These are phyloP conservation scores for Salvia miltiorrhiza DNA, from an alignment of 257 asterid genomes.

Conservation along the genomic window DNA sequence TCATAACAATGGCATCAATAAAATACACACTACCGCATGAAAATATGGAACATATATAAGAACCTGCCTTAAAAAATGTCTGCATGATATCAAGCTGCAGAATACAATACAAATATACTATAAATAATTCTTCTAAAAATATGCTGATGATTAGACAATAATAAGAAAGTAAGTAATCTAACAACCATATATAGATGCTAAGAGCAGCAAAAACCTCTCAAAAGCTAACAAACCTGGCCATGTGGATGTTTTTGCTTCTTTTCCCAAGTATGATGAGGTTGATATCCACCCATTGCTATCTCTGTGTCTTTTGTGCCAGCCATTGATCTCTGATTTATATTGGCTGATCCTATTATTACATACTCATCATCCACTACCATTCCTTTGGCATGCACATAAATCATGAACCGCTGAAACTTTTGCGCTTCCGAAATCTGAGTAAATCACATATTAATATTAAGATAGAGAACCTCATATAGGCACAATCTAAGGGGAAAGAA, in stretches of 20 bases:
- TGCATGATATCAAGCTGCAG: neutral
- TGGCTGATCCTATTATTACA: slow-evolving; percentile 82
- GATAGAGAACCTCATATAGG: neutral
- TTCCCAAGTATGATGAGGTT: slow-evolving; percentile 66
- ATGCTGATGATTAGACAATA: neutral
- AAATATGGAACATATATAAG: no score
- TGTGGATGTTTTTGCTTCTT: slow-evolving; percentile 54
- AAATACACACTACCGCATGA: neutral
- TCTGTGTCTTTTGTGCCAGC: slow-evolving; percentile 93
- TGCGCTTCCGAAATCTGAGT: slow-evolving; percentile 63
- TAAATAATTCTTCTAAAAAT: no score
- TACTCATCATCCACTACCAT: slow-evolving; percentile 94
- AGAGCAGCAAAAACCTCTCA: slow-evolving; percentile 1
- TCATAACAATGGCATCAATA: no score
- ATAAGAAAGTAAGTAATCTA: neutral
- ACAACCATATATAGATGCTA: neutral
- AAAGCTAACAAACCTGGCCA: slow-evolving; percentile 64
- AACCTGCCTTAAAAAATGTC: no score
- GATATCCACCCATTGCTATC: slow-evolving; percentile 96
- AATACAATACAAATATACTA: no score
- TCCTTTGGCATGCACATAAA: slow-evolving; percentile 93
- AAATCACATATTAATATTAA: neutral
- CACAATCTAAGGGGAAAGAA: neutral
- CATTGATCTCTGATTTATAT: slow-evolving; percentile 89
- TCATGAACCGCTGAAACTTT: slow-evolving; percentile 78